A percentile compares a stretch with the other conserved stretches of the same genome.
phyloP scores from a whole-genome alignment of 1,284 basidiomycete species.

The Ustilago loliicola region DNA sequence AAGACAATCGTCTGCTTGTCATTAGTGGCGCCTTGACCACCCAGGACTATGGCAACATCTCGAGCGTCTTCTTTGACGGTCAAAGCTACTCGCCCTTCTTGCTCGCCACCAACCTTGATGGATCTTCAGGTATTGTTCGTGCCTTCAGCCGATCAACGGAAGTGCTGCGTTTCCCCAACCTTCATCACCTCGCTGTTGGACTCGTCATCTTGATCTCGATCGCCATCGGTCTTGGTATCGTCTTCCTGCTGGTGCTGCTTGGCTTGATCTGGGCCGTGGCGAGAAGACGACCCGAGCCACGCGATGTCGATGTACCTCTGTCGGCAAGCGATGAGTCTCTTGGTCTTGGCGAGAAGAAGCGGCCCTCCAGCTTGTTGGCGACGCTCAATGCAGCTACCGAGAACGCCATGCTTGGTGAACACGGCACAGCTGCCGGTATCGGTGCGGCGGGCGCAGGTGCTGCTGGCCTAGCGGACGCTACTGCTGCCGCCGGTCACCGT shows the following conservation, averaged over 20 bases:
- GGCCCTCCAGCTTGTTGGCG: conserved; percentile 62
- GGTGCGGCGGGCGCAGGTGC: conserved; percentile 23
- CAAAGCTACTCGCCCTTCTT: conserved; percentile 86
- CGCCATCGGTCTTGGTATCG: conserved; percentile 92
- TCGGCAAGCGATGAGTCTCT: conserved; percentile 58
- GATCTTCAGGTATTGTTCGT: conserved; percentile 80
- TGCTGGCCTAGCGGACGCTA: conserved; percentile 41
- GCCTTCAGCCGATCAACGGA: conserved; percentile 79
- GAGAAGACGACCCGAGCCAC: conserved; percentile 73
- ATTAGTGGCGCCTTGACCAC: conserved; percentile 82
- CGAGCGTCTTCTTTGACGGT: conserved; percentile 87
- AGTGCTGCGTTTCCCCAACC: conserved; percentile 63
- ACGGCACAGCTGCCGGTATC: conserved; percentile 78
- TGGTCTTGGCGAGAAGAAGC: conserved; percentile 56
- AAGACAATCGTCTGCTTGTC: conserved; percentile 89
- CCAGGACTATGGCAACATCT: conserved; percentile 77
- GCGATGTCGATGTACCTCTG: conserved; percentile 48
- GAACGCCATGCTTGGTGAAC: conserved; percentile 86
- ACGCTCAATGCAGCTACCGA: conserved; percentile 76
- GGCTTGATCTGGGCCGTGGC: conserved; percentile 91
- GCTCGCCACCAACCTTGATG: conserved; percentile 78
- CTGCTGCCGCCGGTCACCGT: conserved; percentile 48
- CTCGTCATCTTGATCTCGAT: conserved; percentile 97
- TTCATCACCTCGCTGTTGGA: conserved; percentile 79
- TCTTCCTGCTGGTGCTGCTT: conserved; percentile 88